These are phyloP conservation scores for Mortierella sp. DNA, from an alignment of 371 early-diverging fungal species.

Conservation along the genomic window DNA sequence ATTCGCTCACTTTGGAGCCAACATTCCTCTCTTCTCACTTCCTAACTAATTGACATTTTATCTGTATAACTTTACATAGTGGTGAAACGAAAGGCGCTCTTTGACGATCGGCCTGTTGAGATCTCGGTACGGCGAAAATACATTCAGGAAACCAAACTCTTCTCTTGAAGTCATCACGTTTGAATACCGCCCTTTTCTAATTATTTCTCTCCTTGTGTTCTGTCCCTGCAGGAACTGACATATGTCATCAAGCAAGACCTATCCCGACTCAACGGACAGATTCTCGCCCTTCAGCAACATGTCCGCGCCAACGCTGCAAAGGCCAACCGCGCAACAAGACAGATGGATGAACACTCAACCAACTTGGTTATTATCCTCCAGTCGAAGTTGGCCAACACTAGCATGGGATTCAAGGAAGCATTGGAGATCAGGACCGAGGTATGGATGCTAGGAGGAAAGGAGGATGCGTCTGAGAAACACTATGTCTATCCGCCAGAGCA, in stretches of 20 bases:
- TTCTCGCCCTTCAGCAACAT: constrained; percentile 81
- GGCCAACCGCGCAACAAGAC: constrained; percentile 66
- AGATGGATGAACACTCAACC: constrained; percentile 91
- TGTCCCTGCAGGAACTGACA: constrained; percentile 79
- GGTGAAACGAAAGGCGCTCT: constrained; percentile 79
- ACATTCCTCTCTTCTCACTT: neutral
- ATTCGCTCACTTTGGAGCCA: neutral
- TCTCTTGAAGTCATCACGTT: neutral
- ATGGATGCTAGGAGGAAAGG: neutral
- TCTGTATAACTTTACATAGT: constrained; percentile 58
- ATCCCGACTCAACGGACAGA: constrained; percentile 89
- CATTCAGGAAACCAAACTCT: neutral
- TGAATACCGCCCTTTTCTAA: neutral
- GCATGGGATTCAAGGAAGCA: constrained; percentile 92
- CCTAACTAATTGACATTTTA: neutral
- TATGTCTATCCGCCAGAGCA: neutral
- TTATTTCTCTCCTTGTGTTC: neutral
- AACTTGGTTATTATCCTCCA: constrained; percentile 93
- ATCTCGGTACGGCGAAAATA: constrained; percentile 67
- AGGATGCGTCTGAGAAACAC: neutral
- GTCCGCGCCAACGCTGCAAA: constrained; percentile 70
- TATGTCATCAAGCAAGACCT: constrained; percentile 93
- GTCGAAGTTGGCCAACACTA: constrained; percentile 90
- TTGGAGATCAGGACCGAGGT: constrained; percentile 90
- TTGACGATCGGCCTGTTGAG: constrained; percentile 83